phyloP scores from a whole-genome alignment of 1,139 yeast genomes.

The Pneumocystis sp. region DNA sequence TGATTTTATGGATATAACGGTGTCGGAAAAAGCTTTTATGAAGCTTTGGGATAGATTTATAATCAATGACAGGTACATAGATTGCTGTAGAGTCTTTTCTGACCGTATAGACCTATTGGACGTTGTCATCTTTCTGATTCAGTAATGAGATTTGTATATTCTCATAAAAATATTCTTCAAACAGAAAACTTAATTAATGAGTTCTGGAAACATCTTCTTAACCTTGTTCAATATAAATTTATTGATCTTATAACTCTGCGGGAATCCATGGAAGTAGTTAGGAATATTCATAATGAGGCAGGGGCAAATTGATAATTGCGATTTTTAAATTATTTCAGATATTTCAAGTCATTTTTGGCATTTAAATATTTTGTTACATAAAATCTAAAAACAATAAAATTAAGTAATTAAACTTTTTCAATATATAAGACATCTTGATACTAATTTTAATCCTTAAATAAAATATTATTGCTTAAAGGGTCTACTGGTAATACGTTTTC shows the following conservation, averaged over 20 bases:
- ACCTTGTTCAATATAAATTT: conserved; percentile 11
- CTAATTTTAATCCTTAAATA: not conserved
- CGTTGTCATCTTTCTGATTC: conserved; percentile 12
- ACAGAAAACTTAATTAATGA: conserved; percentile 5
- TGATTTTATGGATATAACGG: conserved; percentile 13
- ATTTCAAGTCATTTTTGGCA: not conserved
- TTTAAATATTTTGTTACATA: too few species aligned
- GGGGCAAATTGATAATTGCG: not conserved
- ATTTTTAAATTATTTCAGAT: not conserved
- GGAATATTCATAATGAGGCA: not conserved
- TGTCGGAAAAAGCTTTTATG: conserved; percentile 11
- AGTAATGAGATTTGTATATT: conserved; percentile 11
- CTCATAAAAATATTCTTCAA: conserved; percentile 8
- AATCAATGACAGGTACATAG: conserved; percentile 9
- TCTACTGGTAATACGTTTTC: not conserved
- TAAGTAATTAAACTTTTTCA: too few species aligned
- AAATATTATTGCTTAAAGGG: not conserved
- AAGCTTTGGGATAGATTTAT: conserved; percentile 14
- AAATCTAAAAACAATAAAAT: not conserved
- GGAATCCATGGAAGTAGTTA: not conserved
- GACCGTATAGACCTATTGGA: conserved; percentile 7
- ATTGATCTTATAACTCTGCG: conserved; percentile 11
- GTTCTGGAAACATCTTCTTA: conserved; percentile 14
- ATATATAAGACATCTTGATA: too few species aligned
- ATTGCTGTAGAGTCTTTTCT: not conserved